phyloP scores from a whole-genome alignment of 768 basidiomycete species.

The Gautieria morchelliformis region DNA sequence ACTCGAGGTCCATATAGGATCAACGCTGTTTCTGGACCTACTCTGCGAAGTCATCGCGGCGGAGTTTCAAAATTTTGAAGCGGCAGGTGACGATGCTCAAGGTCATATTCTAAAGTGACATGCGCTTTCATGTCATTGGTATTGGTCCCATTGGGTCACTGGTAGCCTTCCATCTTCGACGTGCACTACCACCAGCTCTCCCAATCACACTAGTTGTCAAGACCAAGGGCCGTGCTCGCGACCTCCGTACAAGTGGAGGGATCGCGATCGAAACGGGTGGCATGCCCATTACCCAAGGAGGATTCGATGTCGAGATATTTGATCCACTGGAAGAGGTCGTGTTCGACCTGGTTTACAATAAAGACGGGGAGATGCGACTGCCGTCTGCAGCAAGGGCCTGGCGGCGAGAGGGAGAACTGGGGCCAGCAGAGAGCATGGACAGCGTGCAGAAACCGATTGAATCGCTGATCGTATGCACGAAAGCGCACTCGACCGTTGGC shows the following conservation, averaged over 20 bases:
- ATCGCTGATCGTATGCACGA: constrained; percentile 75
- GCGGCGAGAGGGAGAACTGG: not conserved
- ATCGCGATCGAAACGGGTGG: constrained; percentile 46
- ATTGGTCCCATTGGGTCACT: constrained; percentile 79
- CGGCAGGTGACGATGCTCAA: not conserved
- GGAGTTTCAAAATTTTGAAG: not conserved
- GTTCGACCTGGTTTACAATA: constrained; percentile 7
- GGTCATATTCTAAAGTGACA: constrained; percentile 17
- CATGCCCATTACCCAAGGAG: constrained; percentile 28
- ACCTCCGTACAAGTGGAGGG: constrained; percentile 24
- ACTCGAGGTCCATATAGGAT: constrained; percentile 76
- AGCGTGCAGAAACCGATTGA: constrained; percentile 36
- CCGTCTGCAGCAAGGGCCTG: not conserved
- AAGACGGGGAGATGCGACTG: constrained; percentile 3
- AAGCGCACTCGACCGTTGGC: constrained; percentile 51
- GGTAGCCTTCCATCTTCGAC: constrained; percentile 70
- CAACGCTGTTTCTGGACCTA: constrained; percentile 32
- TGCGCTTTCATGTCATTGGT: constrained; percentile 73
- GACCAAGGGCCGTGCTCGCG: constrained; percentile 28
- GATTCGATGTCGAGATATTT: constrained; percentile 37
- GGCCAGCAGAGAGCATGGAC: constrained; percentile 4
- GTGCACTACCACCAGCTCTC: constrained; percentile 38
- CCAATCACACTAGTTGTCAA: constrained; percentile 66
- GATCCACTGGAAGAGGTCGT: constrained; percentile 7
- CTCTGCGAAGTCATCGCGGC: not conserved